A percentile compares a stretch with the other conserved stretches of the same genome.
phyloP scores from a whole-genome alignment of 139 green algal species.

The Chlorella sp. region DNA sequence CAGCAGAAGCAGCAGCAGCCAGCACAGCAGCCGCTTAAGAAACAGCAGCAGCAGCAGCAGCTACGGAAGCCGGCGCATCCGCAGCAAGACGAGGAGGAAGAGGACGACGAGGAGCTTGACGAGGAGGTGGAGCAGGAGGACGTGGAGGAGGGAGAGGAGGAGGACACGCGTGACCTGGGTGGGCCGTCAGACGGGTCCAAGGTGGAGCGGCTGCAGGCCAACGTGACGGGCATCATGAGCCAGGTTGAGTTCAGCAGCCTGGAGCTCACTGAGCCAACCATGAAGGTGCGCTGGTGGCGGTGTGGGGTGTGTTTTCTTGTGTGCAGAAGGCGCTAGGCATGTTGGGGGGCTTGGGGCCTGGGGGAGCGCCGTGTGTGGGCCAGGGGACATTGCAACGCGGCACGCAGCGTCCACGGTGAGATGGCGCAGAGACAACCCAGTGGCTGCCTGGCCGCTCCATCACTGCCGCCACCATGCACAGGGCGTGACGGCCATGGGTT shows the following conservation, averaged over 20 bases:
- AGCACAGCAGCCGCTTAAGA: not conserved
- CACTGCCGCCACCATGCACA: too few species aligned
- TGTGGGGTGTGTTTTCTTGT: not conserved
- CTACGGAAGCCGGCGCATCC: not conserved
- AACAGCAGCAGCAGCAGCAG: not conserved
- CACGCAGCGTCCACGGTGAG: too few species aligned
- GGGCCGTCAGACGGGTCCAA: not conserved
- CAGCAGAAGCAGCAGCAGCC: too few species aligned
- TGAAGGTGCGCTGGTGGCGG: too few species aligned
- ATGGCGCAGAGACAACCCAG: too few species aligned
- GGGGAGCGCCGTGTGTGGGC: too few species aligned
- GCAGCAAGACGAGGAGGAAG: not conserved
- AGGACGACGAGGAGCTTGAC: not conserved
- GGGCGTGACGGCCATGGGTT: slow-evolving; percentile 72
- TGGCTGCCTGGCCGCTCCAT: too few species aligned
- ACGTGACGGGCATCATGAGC: slow-evolving; percentile 72
- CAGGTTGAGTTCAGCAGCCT: slow-evolving; percentile 45
- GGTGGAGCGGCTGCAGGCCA: slow-evolving; percentile 37
- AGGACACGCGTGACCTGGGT: not conserved
- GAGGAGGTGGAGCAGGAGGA: slow-evolving; percentile 9
- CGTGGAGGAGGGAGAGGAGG: not conserved
- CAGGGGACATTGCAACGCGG: too few species aligned
- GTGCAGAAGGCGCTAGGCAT: too few species aligned
- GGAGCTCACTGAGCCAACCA: not conserved
- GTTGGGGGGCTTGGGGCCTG: too few species aligned